Conservation (phyloP, 1,139 yeast genomes). For the Suhomyces taliae region DNA sequence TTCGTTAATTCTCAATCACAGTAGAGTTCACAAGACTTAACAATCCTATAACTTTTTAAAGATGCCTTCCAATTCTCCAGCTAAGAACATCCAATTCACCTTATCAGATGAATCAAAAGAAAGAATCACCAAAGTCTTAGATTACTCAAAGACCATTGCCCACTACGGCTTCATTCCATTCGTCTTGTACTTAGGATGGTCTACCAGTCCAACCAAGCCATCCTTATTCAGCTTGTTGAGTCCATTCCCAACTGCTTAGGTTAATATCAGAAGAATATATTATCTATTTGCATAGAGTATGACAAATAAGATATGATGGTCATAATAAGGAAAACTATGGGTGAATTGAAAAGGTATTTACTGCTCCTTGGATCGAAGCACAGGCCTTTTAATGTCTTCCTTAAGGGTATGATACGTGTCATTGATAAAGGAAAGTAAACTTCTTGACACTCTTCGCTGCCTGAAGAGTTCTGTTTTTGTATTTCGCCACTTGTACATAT, state of each 20-base stretch:
- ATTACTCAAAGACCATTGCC: conserved; percentile 80
- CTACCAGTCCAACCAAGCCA: conserved; percentile 82
- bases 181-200: conserved; percentile 90
- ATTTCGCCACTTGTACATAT: background rate
- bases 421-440: too few relatives aligned
- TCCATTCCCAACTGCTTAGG: conserved; percentile 72
- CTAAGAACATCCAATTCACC: conserved; percentile 34
- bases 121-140: conserved; percentile 80
- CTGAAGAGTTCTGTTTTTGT: background rate
- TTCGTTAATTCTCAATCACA: background rate
- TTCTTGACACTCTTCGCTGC: too few relatives aligned
- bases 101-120: conserved; percentile 79
- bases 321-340: background rate
- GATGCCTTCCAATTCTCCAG: conserved; percentile 12
- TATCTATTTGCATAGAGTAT: background rate
- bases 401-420: too few relatives aligned
- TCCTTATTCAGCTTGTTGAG: conserved; percentile 70
- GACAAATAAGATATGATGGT: background rate
- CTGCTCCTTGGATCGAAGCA: too few relatives aligned
- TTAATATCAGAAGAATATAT: background rate
- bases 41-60: background rate
- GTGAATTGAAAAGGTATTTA: background rate
- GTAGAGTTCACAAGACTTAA: background rate
- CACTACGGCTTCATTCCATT: conserved; percentile 98
- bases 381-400: too few relatives aligned